Conservation (phyloP, 2,329 filamentous ascomycete species). For the Stachybotrys echinatus region DNA sequence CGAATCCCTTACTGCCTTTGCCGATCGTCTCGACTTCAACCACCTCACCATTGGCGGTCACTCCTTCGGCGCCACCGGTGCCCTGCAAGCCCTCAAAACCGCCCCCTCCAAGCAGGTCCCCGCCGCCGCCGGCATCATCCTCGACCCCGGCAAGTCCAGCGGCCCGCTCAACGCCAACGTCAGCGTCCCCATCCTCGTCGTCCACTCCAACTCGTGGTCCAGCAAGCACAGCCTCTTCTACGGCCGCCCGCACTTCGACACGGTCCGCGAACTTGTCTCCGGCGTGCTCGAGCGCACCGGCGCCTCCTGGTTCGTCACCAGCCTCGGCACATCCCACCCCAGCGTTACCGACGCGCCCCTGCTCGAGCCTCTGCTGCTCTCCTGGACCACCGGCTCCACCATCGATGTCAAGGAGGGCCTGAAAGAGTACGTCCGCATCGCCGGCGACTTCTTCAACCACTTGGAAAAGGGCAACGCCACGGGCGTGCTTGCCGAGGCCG, state of each 20-base stretch:
- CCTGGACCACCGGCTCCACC: slow-evolving; percentile 55
- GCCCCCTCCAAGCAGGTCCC: slow-evolving; percentile 23
- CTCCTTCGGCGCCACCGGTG: slow-evolving; percentile 61
- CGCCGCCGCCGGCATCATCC: slow-evolving; percentile 52
- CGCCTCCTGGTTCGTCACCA: slow-evolving; percentile 49
- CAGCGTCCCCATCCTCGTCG: slow-evolving; percentile 51
- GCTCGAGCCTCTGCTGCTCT: slow-evolving; percentile 55
- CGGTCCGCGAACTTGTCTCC: slow-evolving; percentile 51
- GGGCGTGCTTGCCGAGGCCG: slow-evolving; percentile 44
- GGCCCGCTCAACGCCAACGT: slow-evolving; percentile 57
- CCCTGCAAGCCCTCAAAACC: slow-evolving; percentile 52
- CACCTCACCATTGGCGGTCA: slow-evolving; percentile 56
- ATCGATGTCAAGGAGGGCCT: slow-evolving; percentile 53
- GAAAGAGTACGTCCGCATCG: slow-evolving; percentile 54
- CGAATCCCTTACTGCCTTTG: slow-evolving; percentile 41
- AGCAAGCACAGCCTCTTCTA: slow-evolving; percentile 51
- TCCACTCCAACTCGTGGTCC: slow-evolving; percentile 64
- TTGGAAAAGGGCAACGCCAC: slow-evolving; percentile 32
- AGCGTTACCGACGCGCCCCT: slow-evolving; percentile 63
- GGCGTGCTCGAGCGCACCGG: slow-evolving; percentile 37
- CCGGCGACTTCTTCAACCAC: slow-evolving; percentile 52
- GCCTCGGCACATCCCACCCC: slow-evolving; percentile 52
- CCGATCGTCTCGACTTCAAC: slow-evolving; percentile 44
- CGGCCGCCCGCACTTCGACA: slow-evolving; percentile 59
- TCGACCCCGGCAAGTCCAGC: slow-evolving; percentile 62